Conservation (phyloP, 805 yeast genomes). For the Candida manassasensis region DNA sequence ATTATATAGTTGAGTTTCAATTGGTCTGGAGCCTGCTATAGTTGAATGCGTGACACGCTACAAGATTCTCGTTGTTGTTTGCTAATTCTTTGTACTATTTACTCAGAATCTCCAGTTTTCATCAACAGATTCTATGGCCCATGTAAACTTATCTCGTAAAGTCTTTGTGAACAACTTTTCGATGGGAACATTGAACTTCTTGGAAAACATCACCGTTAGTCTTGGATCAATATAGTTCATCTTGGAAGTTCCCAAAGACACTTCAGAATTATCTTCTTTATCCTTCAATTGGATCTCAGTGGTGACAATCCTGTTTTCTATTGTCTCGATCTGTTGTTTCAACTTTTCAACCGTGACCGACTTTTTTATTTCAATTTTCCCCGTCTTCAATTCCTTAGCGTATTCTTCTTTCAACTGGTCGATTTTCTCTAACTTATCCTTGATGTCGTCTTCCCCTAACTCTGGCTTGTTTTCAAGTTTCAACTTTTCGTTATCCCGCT, state of each 20-base stretch:
- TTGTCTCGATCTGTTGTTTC: slow-evolving; percentile 61
- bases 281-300: slow-evolving; percentile 77
- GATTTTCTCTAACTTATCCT: slow-evolving; percentile 53
- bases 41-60: too few relatives aligned
- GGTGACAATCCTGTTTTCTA: slow-evolving; percentile 66
- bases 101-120: slow-evolving; percentile 75
- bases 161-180: slow-evolving; percentile 91
- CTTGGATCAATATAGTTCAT: slow-evolving; percentile 95
- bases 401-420: slow-evolving; percentile 49
- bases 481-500: slow-evolving; percentile 72
- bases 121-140: slow-evolving; percentile 94
- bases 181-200: slow-evolving; percentile 81
- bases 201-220: slow-evolving; percentile 81
- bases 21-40: too few relatives aligned
- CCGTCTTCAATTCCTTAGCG: slow-evolving; percentile 53
- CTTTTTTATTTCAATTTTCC: slow-evolving; percentile 51
- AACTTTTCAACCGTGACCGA: slow-evolving; percentile 62
- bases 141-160: slow-evolving; percentile 82
- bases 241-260: slow-evolving; percentile 88
- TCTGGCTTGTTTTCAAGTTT: slow-evolving; percentile 51
- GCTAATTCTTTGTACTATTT: too few relatives aligned
- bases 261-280: slow-evolving; percentile 90
- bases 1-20: too few relatives aligned
- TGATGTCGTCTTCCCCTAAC: slow-evolving; percentile 51
- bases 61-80: too few relatives aligned